Evolutionary conservation across 164 flowering plant genomes (phyloP).

Genomic region (Nelumbo lutea): DNA sequence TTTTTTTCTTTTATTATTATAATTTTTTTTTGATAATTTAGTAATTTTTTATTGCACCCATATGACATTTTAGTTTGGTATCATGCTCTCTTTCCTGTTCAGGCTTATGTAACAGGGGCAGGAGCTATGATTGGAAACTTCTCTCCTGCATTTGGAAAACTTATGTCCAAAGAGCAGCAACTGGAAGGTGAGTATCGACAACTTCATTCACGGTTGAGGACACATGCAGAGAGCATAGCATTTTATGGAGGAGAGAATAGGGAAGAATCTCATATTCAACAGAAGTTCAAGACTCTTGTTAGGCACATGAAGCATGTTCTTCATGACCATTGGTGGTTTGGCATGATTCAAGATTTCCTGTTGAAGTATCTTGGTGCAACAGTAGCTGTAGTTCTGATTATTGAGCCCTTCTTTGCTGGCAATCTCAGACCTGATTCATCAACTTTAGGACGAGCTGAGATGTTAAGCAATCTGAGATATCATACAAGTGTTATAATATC

Average conservation of each 20-base stretch:
- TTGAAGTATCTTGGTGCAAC: conserved; percentile 99
- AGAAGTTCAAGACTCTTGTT: conserved; percentile 69
- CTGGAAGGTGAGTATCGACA: conserved; percentile 96
- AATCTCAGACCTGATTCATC: conserved; percentile 79
- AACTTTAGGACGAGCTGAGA: conserved; percentile 93
- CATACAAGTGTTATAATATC: conserved; percentile 98
- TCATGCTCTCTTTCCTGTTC: conserved; percentile 11
- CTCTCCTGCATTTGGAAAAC: conserved; percentile 92
- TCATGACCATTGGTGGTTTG: conserved; percentile 99
- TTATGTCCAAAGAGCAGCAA: conserved; percentile 94
- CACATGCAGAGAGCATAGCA: conserved; percentile 96
- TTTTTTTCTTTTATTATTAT: not conserved
- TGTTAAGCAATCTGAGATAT: conserved; percentile 97
- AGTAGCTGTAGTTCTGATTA: conserved; percentile 87
- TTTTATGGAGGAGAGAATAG: conserved; percentile 95
- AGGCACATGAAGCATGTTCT: conserved; percentile 73
- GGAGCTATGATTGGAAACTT: conserved; percentile 76
- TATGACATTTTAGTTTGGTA: not conserved
- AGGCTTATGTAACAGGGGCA: conserved; percentile 93
- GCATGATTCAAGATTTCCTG: conserved; percentile 98
- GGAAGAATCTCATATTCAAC: conserved; percentile 85
- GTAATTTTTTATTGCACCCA: not conserved
- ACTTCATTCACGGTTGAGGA: conserved; percentile 92
- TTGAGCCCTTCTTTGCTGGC: conserved; percentile 98
- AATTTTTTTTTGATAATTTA: not conserved